Evolutionary conservation across 163 green algal genomes (phyloP).

Genomic region (Coccomyxa subellipsoidea): DNA sequence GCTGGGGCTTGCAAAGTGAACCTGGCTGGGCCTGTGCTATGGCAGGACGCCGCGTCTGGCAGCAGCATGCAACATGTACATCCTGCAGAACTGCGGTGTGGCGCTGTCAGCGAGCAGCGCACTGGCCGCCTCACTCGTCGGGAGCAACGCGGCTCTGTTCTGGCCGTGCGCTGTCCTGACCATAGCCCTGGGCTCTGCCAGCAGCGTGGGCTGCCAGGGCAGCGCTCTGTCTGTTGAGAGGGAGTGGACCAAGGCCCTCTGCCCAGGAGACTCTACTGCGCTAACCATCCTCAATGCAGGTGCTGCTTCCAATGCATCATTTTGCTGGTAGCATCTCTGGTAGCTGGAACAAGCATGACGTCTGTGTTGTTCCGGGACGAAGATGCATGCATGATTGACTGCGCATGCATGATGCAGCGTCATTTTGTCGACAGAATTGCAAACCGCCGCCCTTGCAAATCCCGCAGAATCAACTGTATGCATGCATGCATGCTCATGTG

Average conservation of each 20-base stretch:
- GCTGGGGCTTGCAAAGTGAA: too few relatives aligned
- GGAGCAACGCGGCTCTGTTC: constrained; percentile 19
- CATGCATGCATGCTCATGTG: too few relatives aligned
- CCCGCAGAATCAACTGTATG: too few relatives aligned
- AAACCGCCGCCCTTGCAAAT: too few relatives aligned
- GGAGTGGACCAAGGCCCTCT: constrained; percentile 63
- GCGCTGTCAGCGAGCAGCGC: constrained; percentile 46
- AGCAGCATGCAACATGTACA: constrained; percentile 50
- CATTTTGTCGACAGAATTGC: too few relatives aligned
- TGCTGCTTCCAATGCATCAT: neutral
- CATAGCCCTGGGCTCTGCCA: constrained; percentile 41
- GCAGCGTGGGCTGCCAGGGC: constrained; percentile 52
- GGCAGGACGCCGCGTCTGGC: constrained; percentile 31
- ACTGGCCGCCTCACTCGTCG: constrained; percentile 28
- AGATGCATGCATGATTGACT: too few relatives aligned
- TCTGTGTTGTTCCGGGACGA: too few relatives aligned
- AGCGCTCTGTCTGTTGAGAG: constrained; percentile 66
- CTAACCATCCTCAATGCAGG: constrained; percentile 60
- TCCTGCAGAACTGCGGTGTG: constrained; percentile 66
- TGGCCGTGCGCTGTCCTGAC: constrained; percentile 34
- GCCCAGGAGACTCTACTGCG: constrained; percentile 30
- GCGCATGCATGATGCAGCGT: too few relatives aligned
- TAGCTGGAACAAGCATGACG: too few relatives aligned
- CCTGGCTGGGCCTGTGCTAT: neutral
- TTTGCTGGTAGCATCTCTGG: too few relatives aligned